A percentile compares a stretch with the other conserved stretches of the same genome.
Conservation (phyloP, 345 rosid genomes). For the Populus davidiana region DNA sequence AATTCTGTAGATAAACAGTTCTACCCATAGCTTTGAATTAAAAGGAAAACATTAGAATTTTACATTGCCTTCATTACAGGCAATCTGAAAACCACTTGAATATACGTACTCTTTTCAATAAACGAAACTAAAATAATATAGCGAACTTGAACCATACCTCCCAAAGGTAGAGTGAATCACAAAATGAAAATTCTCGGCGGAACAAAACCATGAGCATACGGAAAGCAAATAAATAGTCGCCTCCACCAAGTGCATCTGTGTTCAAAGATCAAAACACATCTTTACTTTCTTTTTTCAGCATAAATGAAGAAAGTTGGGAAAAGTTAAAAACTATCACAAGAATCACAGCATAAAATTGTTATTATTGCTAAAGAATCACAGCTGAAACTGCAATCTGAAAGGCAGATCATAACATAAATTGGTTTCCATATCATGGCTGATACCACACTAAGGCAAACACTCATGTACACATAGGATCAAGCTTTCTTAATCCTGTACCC, state of each 20-base stretch:
- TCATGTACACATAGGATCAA: background rate
- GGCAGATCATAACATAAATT: background rate
- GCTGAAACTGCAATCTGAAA: too few relatives aligned
- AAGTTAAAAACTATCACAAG: background rate
- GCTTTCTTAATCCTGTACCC: background rate
- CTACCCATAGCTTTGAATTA: background rate
- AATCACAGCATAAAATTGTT: background rate
- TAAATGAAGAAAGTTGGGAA: slow-evolving; percentile 6
- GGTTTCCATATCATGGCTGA: background rate
- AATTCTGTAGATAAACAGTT: background rate
- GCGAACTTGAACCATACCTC: slow-evolving; percentile 55
- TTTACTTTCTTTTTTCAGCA: background rate
- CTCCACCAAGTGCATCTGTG: slow-evolving; percentile 91
- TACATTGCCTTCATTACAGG: too few relatives aligned
- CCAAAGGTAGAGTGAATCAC: slow-evolving; percentile 96
- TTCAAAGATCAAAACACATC: slow-evolving; percentile 14
- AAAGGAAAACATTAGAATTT: too few relatives aligned
- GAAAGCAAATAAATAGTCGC: slow-evolving; percentile 92
- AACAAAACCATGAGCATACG: slow-evolving; percentile 97
- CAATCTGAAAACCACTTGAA: background rate
- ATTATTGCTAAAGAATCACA: slow-evolving; percentile 1
- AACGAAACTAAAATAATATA: background rate
- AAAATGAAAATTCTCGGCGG: slow-evolving; percentile 91
- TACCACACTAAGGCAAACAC: background rate
- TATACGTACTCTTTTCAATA: background rate